Evolutionary conservation across 1,284 basidiomycete species (phyloP), one percentile per base, ranked within the genome.

Genomic region (Singerocomus rubriflavus): DNA sequence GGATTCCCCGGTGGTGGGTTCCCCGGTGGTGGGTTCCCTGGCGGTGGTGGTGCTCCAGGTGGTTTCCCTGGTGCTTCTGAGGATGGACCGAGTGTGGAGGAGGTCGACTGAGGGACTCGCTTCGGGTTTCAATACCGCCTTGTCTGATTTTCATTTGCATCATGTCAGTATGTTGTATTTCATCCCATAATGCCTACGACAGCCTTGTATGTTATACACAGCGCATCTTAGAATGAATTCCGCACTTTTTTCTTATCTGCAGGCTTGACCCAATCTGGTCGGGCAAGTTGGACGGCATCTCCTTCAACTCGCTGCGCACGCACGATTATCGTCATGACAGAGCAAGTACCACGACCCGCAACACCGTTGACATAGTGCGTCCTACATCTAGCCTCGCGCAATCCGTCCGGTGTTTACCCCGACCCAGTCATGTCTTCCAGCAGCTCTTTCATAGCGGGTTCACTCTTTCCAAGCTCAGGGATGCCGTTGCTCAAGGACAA

Each of bases 21-120:
- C 21, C 21, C 21, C 21, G 21, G 21, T 21, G 77, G 75, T 45
- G 80, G 73, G 30, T 74, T 73, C 64, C 76, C 78, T 2, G 81
- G 68, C 4, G 81, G 68, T 36, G 21, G 21, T 2, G 76, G 66
- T 60, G 71, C 79, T 43, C 81, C 80, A 38, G 80, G 76, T 33
- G 78, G 73, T 33, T 78, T 79, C 74, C 76, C 75, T 25, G 77
- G 74, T 36, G 77, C 75, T 29, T 73, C 71, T 57, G 88, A 87
- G 67, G 90, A 92, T 31, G 91, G 88, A 39, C 91, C 91, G 44
- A 87, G 84, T 56, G 91, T 94, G 50, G 91, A 94, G 77, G 91
- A 93, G 74, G 89, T 93, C 58, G 86, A 88, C 68, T 88, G 80
- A 80, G 55, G 38, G 49, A 43, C 45, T 50, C 13, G 39, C 8